Base-by-base conservation (phyloP, 2,329 filamentous ascomycete species). In the Alternaria panax region DNA sequence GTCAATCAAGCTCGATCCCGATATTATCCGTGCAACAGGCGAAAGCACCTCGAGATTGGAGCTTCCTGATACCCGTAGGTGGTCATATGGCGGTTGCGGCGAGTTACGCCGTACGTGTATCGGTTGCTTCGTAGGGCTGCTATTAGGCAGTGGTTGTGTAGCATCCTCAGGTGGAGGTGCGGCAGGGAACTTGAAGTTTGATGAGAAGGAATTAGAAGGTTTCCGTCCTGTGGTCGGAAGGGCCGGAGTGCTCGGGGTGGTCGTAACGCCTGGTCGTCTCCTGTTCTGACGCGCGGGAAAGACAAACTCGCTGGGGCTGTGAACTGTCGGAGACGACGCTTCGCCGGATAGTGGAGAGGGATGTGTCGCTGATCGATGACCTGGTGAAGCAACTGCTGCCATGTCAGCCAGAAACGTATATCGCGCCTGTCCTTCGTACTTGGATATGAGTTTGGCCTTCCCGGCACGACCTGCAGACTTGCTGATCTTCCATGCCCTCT, bases 401-500 rank as follows among this genome's bases (percentile, higher is more conserved):
- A 36, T 51, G 59, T 77, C 45, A 75, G 70, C 56, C 32, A 45
- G 36, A 27, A 36, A 40, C 54, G 43, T 38, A 34, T 50, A 28
- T 20, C 5, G 38, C 41, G 20, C 12, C 18, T 32, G 30, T 22
- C 55, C 51, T 22, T 25, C 50, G 46, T 74, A 74, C 74, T 70
- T 68, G 74, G 67, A 62, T 74, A 75, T n/a, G 71, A 67, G 51
- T 65, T 75, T 45, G 72, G 75, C 27, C 73, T 66, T 52, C 74
- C 83, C 46, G 88, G 82, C 63, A 87, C 75, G 66, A 94, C 90
- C 75, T 96, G 93, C 60, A 96, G 80, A 80, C 93, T 97, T 24
- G 92, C 87, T 36, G 92, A 92, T 52, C 93, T 86, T 47, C 84
- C 87, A 81, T 97, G 93, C 5, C 89, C 86, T 68, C 87, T 87